Evolutionary conservation across 1,139 yeast species (phyloP), one percentile per base, ranked within the genome.

Genomic region (Hyphopichia wangnamkhiaoensis): DNA sequence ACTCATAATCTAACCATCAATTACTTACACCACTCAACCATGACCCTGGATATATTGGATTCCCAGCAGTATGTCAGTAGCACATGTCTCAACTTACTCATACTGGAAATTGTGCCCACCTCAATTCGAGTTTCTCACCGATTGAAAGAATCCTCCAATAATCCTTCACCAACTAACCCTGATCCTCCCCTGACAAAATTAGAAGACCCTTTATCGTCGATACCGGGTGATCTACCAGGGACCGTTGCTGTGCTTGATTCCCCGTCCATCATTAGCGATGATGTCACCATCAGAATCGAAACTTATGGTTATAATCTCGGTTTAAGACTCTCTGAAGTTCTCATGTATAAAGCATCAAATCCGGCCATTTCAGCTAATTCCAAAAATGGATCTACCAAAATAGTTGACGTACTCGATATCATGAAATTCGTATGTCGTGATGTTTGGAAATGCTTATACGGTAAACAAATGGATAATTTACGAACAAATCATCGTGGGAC

Each of bases 381-480:
- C 13, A 13, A 25, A 19, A 14, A 25, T 4, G 2, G 9, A 3
- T 6, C 14, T 19, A 43, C 61, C 42, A 74, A 74, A 46, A 66
- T 79, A 39, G 62, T 74, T 50, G 93, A 86, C 45, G 71, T 84
- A 17, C 62, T 91, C 35, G 93, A 88, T 49, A 78, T 90, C 37
- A 87, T 91, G 90, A 91, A 91, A 63, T 90, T 89, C 55, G 79
- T 91, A 2, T 90, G 98, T 61, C 78, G 95, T 37, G 97, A 93
- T 52, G 84, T 91, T 27, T 91, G 98, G 98, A 80, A 79, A 51
- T 65, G 76, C 37, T 58, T 91, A 30, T 90, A 81, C 63, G 79
- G 82, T 34, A 93, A 90, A 60, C 97, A 87, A 61, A 88, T 93
- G 72, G 96, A 90, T 60, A 90, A 89, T 54, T 71, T 93, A 45